Evolutionary conservation across 495 filamentous ascomycete species (phyloP).

Genomic region (Thozetella sp.): DNA sequence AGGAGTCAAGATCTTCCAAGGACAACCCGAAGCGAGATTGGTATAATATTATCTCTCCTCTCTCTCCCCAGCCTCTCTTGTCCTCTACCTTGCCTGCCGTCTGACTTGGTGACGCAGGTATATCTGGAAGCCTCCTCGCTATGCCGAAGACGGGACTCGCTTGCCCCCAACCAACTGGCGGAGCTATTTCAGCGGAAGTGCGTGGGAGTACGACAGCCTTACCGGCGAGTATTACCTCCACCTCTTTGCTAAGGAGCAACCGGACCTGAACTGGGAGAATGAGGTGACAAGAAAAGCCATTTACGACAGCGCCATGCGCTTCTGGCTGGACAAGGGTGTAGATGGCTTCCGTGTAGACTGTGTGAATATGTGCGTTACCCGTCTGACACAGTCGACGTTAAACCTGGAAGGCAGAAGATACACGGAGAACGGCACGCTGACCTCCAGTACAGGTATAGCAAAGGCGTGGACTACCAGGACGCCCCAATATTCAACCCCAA

Average conservation of each 20-base stretch:
- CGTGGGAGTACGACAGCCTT: constrained; percentile 67
- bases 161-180: constrained; percentile 75
- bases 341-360: constrained; percentile 73
- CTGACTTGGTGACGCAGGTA: constrained; percentile 37
- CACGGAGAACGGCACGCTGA: neutral
- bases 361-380: constrained; percentile 54
- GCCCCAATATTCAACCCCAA: constrained; percentile 53
- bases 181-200: constrained; percentile 53
- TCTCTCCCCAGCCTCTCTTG: neutral
- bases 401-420: no score
- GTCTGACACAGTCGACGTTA: neutral
- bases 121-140: constrained; percentile 66
- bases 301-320: constrained; percentile 63
- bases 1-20: constrained; percentile 62
- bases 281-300: constrained; percentile 62
- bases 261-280: constrained; percentile 79
- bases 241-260: constrained; percentile 65
- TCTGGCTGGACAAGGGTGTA: constrained; percentile 70
- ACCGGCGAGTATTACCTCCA: constrained; percentile 74
- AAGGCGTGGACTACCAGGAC: constrained; percentile 61
- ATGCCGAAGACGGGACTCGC: constrained; percentile 58
- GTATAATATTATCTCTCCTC: constrained; percentile 11
- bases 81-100: neutral
- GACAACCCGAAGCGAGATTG: constrained; percentile 66
- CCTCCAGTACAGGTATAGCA: constrained; percentile 47